Evolutionary conservation across 1,284 basidiomycete species (phyloP), one percentile per base, ranked within the genome.

Genomic region (Phlebopus sp.): DNA sequence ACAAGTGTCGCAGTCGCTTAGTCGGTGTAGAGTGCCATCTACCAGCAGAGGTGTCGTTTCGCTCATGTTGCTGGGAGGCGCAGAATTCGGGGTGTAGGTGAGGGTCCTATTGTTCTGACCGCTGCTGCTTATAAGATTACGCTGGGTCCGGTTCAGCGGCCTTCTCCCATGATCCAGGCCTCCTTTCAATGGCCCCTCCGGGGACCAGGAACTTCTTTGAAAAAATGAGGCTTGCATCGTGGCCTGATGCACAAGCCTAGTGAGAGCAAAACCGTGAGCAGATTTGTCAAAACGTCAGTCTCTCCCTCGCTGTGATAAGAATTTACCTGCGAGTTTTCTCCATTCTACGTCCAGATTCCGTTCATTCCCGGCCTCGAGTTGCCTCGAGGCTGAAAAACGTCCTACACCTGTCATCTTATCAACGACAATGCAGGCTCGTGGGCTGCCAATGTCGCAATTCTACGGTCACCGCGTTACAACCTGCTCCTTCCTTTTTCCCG

Each of bases 351-450:
- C 15, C 32, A 44, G 18, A 43, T 49, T 42, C 35, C 43, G 50
- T 43, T 19, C 23, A 42, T 37, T 15, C 21, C 39, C 27, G 53
- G 56, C 60, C 60, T 63, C 54, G 53, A 64, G 64, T 21, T 53
- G 56, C 60, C 60, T 63, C 54, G 53, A 64, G 64, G 64, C 55
- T 50, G 60, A 53, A 50, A 56, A 55, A 50, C n/a, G n/a, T 1
- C 34, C 30, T 30, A 19, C 34, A 45, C 32, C 32, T 14, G 47
- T 23, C 34, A 30, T 45, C 37, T 56, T 60, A 61, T 61, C 59
- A 53, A 30, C 5, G 23, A 23, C 29, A 13, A 31, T 41, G 42
- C 44, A 30, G 44, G 46, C 47, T 42, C 45, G 32, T 55, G 49
- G 30, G 44, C 27, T 41, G 15, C 36, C 37, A 17, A 44, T 50